phyloP scores from a whole-genome alignment of 2,329 filamentous ascomycete species.

The Epichloe uncinata region DNA sequence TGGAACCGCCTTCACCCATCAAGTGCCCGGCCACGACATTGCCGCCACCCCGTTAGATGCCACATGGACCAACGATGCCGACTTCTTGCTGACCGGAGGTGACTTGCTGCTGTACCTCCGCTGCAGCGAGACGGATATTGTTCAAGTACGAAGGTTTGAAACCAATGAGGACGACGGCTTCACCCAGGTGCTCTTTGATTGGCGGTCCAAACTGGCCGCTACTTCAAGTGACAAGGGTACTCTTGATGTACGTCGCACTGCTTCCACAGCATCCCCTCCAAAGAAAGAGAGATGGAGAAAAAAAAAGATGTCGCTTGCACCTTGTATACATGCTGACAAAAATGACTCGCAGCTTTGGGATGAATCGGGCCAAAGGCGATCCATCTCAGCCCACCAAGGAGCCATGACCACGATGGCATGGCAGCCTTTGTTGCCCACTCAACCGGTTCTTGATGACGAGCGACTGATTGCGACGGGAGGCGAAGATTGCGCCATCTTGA shows the following conservation, averaged over 20 bases:
- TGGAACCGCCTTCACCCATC: constrained; percentile 32
- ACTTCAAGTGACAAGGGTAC: constrained; percentile 47
- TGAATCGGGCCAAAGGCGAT: constrained; percentile 36
- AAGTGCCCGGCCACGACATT: constrained; percentile 36
- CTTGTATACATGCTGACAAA: neutral
- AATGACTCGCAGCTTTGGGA: constrained; percentile 38
- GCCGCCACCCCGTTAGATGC: constrained; percentile 40
- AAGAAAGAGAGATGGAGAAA: neutral
- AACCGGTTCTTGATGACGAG: constrained; percentile 30
- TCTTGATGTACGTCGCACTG: constrained; percentile 39
- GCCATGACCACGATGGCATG: constrained; percentile 45
- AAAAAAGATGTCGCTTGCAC: neutral
- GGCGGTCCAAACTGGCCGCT: constrained; percentile 37
- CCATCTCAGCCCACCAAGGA: constrained; percentile 46
- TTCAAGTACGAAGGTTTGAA: constrained; percentile 34
- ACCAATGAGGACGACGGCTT: constrained; percentile 41
- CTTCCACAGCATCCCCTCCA: neutral
- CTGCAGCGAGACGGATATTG: constrained; percentile 33
- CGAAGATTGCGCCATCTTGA: constrained; percentile 47
- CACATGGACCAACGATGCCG: constrained; percentile 43
- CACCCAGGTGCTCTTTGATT: constrained; percentile 43
- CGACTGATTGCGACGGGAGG: constrained; percentile 47
- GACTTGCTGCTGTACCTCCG: constrained; percentile 36
- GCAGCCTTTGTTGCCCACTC: constrained; percentile 37
- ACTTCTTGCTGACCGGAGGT: constrained; percentile 47